Evolutionary conservation across 208 protist genomes (phyloP).

Genomic region (Crithidia expoeki): DNA sequence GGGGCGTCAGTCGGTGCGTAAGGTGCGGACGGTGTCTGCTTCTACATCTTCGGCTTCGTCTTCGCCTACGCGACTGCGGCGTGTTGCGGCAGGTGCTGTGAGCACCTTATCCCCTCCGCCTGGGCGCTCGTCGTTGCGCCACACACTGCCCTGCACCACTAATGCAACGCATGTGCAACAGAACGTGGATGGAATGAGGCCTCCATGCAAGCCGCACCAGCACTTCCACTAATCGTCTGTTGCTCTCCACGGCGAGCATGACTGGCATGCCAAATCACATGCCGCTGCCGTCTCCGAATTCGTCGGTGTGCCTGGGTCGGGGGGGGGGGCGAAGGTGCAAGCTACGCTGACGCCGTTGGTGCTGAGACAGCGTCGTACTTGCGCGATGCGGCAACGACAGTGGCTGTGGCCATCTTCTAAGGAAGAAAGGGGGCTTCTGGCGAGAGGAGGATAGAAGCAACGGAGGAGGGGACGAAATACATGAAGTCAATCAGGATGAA

Average conservation of each 20-base stretch:
- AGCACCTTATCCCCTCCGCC: not conserved
- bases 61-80: not conserved
- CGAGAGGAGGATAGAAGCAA: not conserved
- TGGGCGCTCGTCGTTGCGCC: not conserved
- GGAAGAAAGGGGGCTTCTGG: not conserved
- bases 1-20: not conserved
- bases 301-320: not conserved
- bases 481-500: no score
- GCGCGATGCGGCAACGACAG: constrained; percentile 13
- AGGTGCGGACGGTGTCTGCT: not conserved
- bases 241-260: not conserved
- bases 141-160: no score
- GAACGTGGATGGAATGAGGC: not conserved
- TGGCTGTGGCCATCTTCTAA: constrained; percentile 13
- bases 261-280: not conserved
- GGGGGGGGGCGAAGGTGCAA: not conserved
- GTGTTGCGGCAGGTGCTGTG: not conserved
- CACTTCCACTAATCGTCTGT: not conserved
- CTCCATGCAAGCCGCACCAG: not conserved
- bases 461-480: not conserved
- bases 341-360: not conserved
- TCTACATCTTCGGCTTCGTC: no score
- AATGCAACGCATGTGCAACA: no score
- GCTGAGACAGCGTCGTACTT: not conserved
- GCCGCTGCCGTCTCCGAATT: not conserved